phyloP scores from a whole-genome alignment of 2,329 filamentous ascomycete species.

The Xylaria sp. region DNA sequence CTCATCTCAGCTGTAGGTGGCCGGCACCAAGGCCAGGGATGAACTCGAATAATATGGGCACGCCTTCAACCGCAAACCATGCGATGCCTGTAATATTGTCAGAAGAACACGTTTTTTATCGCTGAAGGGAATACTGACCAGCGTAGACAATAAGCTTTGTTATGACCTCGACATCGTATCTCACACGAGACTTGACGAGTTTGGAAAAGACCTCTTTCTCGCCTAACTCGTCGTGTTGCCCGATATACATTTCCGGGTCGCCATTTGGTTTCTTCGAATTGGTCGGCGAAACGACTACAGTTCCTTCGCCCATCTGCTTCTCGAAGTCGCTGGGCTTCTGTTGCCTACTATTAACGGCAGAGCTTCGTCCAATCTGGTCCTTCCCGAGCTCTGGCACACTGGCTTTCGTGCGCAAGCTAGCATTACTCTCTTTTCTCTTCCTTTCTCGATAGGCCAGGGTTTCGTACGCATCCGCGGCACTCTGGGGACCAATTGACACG shows the following conservation, averaged over 20 bases:
- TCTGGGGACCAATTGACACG: constrained; percentile 92
- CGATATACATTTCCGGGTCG: constrained; percentile 52
- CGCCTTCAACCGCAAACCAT: constrained; percentile 54
- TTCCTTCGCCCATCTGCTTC: constrained; percentile 76
- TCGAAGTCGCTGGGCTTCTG: constrained; percentile 68
- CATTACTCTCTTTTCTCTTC: constrained; percentile 64
- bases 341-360: constrained; percentile 41
- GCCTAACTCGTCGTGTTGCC: constrained; percentile 64
- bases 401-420: constrained; percentile 56
- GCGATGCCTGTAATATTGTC: constrained; percentile 45
- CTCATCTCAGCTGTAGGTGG: constrained; percentile 44
- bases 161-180: constrained; percentile 98
- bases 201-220: constrained; percentile 85
- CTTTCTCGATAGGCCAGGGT: constrained; percentile 88
- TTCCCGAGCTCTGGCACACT: constrained; percentile 57
- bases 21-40: constrained; percentile 53
- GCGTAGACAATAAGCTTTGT: constrained; percentile 96
- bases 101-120: constrained; percentile 10
- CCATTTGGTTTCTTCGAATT: constrained; percentile 50
- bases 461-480: constrained; percentile 95
- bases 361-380: constrained; percentile 43
- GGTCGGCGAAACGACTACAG: constrained; percentile 53
- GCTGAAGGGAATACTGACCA: constrained; percentile 64
- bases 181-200: constrained; percentile 85
- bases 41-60: constrained; percentile 56